A percentile compares a stretch with the other conserved stretches of the same genome.
Conservation (phyloP, 2,329 filamentous ascomycete genomes). For the Talaromyces sp. region DNA sequence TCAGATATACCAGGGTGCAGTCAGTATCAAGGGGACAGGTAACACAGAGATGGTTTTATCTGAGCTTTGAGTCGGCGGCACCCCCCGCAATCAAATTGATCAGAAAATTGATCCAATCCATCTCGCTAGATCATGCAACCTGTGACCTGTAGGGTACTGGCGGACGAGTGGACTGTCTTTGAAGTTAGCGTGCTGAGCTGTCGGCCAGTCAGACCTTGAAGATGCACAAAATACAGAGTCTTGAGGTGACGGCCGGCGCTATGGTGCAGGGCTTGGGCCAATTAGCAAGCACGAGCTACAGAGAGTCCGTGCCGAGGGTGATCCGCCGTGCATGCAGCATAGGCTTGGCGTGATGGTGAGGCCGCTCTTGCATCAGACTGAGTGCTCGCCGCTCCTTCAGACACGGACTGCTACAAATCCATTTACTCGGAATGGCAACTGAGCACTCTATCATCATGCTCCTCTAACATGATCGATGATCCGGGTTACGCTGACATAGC, state of each 20-base stretch:
- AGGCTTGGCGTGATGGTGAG: conserved; percentile 8
- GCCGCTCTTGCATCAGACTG: neutral
- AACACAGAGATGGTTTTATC: conserved; percentile 1
- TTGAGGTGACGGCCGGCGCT: neutral
- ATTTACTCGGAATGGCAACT: neutral
- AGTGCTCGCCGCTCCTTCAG: neutral
- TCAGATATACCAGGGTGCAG: neutral
- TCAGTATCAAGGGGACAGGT: neutral
- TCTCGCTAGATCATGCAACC: conserved; percentile 3
- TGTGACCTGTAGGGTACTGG: neutral
- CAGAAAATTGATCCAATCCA: neutral
- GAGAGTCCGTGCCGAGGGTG: conserved; percentile 7
- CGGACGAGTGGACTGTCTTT: neutral
- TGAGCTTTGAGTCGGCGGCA: neutral
- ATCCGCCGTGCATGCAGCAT: conserved; percentile 6
- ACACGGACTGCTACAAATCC: neutral
- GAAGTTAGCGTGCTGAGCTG: neutral
- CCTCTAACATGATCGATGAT: neutral
- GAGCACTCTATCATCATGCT: neutral
- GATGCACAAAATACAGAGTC: neutral
- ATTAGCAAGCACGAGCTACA: neutral
- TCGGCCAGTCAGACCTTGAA: neutral
- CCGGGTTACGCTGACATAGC: neutral
- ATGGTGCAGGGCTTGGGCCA: neutral
- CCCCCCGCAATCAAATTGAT: neutral